Base-by-base conservation (phyloP, 2,329 filamentous ascomycete species). In the Cladophialophora carrionii region DNA sequence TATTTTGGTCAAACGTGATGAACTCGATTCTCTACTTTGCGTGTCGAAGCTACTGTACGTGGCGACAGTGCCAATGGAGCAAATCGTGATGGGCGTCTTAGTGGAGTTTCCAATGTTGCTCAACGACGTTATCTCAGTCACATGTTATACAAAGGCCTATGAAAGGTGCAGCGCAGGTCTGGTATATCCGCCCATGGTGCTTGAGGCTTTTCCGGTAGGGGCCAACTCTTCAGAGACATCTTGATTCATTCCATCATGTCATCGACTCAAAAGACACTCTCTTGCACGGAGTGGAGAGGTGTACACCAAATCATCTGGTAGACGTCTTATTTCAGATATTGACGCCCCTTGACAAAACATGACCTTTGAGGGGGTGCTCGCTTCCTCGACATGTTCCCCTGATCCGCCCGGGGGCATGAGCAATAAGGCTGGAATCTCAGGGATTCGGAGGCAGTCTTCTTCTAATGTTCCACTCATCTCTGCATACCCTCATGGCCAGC, bases 401-500 rank as follows among this genome's bases (percentile, higher is more conserved):
- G 20, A 29, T 2, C 22, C 20, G 48, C 9, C 10, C 1, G 8
- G 20, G 20, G 20, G 20, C 17, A 51, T 1, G 17, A 14, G 17
- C 24, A 29, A 20, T 51, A 29, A 22, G 20, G 9, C 37, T 31
- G 12, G n/a, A 17, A 34, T 46, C 26, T 58, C 29, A 52, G 49
- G 55, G 22, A 62, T 48, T 37, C 48, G 56, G 46, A n/a, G 57
- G 57, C 57, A 52, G 8, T 53, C 57, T 29, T 57, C 64, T 63
- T 14, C 56, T 52, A 9, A 55, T 49, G 43, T 69, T 62, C 68
- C 68, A 69, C 32, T 71, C 70, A 29, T 71, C 66, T 43, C 70
- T 62, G 57, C 70, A 71, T 12, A 71, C 68, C 32, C 68, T 65
- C 68, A 71, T 67, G 9, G 71, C 71, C 32, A 72, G 59, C 6